A percentile compares a stretch with the other conserved stretches of the same genome.
phyloP scores from a whole-genome alignment of 148 eudicot species.

The Chenopodium formosanum region DNA sequence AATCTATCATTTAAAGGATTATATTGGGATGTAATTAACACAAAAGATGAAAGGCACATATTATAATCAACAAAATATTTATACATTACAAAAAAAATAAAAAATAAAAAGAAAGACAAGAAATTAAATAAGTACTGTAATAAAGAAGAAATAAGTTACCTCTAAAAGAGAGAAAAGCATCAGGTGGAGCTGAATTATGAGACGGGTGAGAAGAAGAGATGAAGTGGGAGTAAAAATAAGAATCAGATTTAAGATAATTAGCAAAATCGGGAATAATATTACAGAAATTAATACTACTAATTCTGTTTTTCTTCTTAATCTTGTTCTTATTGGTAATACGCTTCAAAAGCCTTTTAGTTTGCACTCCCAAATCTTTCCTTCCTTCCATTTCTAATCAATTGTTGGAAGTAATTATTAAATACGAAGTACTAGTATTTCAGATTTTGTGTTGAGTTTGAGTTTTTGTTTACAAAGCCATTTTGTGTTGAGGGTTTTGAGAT shows the following conservation, averaged over 20 bases:
- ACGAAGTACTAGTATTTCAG: background rate
- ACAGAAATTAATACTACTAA: background rate
- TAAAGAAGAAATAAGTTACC: background rate
- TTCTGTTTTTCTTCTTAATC: background rate
- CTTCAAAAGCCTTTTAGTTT: background rate
- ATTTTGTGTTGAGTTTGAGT: background rate
- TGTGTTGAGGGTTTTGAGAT: background rate
- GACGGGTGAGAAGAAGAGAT: background rate
- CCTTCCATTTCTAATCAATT: background rate
- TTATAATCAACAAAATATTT: too few relatives aligned
- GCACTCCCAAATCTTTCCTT: background rate
- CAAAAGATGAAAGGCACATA: too few relatives aligned
- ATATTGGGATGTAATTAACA: too few relatives aligned
- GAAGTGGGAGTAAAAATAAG: constrained; percentile 20
- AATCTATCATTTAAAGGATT: too few relatives aligned
- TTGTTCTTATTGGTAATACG: background rate
- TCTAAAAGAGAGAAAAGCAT: background rate
- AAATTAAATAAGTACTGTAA: background rate
- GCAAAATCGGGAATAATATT: constrained; percentile 4
- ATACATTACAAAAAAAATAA: background rate
- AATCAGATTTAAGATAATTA: constrained; percentile 20
- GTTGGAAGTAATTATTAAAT: background rate
- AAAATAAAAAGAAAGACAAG: background rate
- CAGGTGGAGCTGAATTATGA: background rate
- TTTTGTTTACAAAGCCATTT: background rate